Percentiles rank a stretch among this genome's conserved stretches.
These are phyloP conservation scores for Domatiomyces catenatus DNA, from an alignment of 2,329 filamentous ascomycete genomes.

Conservation along the genomic window DNA sequence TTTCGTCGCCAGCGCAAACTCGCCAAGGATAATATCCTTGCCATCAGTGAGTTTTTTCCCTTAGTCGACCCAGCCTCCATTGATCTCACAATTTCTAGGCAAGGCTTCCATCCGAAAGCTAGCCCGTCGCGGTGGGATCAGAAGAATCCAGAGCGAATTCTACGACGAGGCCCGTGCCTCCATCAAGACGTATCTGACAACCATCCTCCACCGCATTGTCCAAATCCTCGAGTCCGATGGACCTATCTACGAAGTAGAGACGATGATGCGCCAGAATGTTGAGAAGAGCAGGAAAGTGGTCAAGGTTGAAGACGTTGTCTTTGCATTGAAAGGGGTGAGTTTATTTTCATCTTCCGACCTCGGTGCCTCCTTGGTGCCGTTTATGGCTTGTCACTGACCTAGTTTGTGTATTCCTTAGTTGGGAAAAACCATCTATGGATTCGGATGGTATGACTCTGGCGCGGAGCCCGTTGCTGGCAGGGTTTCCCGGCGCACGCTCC, in stretches of 20 bases:
- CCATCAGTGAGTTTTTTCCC: conserved; percentile 19
- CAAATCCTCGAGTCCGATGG: background rate
- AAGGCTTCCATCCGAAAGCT: conserved; percentile 14
- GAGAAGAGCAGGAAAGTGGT: conserved; percentile 3
- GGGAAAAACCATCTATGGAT: background rate
- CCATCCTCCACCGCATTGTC: background rate
- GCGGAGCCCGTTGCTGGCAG: background rate
- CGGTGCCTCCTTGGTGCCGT: background rate
- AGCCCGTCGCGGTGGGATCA: conserved; percentile 23
- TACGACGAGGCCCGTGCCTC: conserved; percentile 19
- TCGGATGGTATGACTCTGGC: background rate
- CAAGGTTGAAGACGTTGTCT: conserved; percentile 8
- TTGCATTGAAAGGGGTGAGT: conserved; percentile 4
- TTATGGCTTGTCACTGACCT: background rate
- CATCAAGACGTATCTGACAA: conserved; percentile 11
- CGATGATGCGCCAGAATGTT: background rate
- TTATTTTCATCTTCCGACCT: background rate
- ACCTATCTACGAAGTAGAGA: background rate
- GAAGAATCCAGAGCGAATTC: conserved; percentile 19
- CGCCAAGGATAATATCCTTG: conserved; percentile 16
- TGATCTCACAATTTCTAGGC: conserved; percentile 8
- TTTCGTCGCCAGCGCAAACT: background rate
- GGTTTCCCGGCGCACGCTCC: background rate
- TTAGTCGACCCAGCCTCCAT: background rate
- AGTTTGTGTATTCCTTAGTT: background rate